Conservation (phyloP, 225 moss, liverwort and hornwort species). For the Sphagnum tenellum region DNA sequence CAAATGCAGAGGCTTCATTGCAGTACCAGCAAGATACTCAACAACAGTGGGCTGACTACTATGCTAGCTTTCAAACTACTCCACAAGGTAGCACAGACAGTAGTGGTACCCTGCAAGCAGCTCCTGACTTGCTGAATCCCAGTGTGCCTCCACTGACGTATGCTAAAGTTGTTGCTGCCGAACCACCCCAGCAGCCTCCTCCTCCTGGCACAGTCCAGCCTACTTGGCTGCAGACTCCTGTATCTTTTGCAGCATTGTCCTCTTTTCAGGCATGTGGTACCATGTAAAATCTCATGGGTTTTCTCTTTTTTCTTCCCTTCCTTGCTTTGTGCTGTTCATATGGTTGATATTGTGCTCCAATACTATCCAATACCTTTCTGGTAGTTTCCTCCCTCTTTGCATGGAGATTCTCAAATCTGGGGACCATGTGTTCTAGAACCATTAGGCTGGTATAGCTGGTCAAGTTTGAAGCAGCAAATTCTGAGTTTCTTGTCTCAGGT, state of each 20-base stretch:
- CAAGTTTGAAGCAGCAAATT: no score
- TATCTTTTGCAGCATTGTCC: conserved; percentile 23
- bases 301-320: not conserved
- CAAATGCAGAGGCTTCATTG: conserved; percentile 7
- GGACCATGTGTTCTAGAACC: no score
- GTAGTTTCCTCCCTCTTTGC: no score
- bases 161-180: conserved; percentile 49
- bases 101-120: conserved; percentile 31
- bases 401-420: no score
- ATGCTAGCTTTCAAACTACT: conserved; percentile 49
- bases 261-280: conserved; percentile 25
- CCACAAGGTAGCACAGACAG: conserved; percentile 21
- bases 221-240: conserved; percentile 41
- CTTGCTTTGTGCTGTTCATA: conserved; percentile 1
- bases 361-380: no score
- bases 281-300: no score
- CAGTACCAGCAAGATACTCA: conserved; percentile 63
- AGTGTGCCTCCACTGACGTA: conserved; percentile 44
- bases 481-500: not conserved
- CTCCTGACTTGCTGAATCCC: conserved; percentile 11
- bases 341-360: not conserved
- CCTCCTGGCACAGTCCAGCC: conserved; percentile 67
- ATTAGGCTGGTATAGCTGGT: no score
- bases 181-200: conserved; percentile 57
- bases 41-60: conserved; percentile 84